Conservation (phyloP, 2,329 filamentous ascomycete species). For the Pyricularia grisea region DNA sequence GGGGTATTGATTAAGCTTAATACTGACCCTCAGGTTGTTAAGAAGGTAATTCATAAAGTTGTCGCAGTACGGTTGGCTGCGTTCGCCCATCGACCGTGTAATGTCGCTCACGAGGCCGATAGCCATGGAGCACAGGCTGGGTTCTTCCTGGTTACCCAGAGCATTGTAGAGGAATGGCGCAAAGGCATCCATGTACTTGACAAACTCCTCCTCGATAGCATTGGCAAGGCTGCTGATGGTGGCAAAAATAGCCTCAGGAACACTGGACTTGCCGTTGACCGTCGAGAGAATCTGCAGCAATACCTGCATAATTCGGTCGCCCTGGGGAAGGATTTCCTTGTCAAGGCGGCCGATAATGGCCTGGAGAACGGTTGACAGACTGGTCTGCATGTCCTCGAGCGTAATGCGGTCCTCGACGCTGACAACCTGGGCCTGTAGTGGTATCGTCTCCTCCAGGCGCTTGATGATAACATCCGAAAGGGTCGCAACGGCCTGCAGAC, state of each 20-base stretch:
- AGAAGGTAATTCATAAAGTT: constrained; percentile 97
- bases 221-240: constrained; percentile 87
- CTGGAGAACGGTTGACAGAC: constrained; percentile 82
- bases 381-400: constrained; percentile 96
- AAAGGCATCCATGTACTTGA: constrained; percentile 97
- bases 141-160: constrained; percentile 90
- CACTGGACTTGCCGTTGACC: constrained; percentile 77
- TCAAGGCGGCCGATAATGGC: constrained; percentile 87
- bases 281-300: constrained; percentile 72
- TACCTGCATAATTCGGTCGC: constrained; percentile 88
- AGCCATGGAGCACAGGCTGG: constrained; percentile 88
- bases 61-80: constrained; percentile 91
- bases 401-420: constrained; percentile 95
- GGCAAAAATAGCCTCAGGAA: constrained; percentile 89
- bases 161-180: constrained; percentile 88
- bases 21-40: constrained; percentile 72
- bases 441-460: constrained; percentile 81
- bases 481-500: constrained; percentile 67
- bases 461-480: constrained; percentile 84
- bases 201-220: constrained; percentile 83
- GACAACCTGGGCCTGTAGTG: constrained; percentile 85
- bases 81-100: constrained; percentile 79
- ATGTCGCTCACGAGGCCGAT: constrained; percentile 97
- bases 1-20: neutral
- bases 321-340: constrained; percentile 80